Evolutionary conservation across 768 basidiomycete genomes (phyloP).

Genomic region (Kwoniella dejecticola): DNA sequence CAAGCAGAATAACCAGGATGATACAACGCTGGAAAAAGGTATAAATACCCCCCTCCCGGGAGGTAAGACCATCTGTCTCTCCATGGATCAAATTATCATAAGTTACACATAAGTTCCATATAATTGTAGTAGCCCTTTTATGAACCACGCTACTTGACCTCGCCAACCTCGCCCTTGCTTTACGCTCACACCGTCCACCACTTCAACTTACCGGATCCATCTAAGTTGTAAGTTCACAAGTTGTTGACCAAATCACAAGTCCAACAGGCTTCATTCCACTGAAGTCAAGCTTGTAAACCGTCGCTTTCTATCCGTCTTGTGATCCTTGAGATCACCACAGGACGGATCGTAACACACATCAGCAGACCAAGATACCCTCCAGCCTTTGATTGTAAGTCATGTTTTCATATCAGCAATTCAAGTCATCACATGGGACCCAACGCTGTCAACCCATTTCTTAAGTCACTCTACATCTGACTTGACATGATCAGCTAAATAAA

Average conservation of each 20-base stretch:
- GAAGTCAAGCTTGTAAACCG: no score
- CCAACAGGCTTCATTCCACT: no score
- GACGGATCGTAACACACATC: no score
- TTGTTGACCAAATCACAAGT: not conserved
- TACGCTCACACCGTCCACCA: no score
- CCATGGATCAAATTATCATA: not conserved
- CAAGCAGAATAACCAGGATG: no score
- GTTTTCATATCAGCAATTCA: not conserved
- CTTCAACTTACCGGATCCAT: slow-evolving; percentile 1
- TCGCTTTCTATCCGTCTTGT: no score
- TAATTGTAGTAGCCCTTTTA: not conserved
- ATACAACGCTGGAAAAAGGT: not conserved
- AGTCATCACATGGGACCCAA: not conserved
- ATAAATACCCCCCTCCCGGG: not conserved
- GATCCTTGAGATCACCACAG: no score
- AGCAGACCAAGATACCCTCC: no score
- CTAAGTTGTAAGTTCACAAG: not conserved
- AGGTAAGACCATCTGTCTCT: not conserved
- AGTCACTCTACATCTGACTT: no score
- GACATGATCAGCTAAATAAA: no score
- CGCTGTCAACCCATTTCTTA: not conserved
- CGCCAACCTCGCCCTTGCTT: no score
- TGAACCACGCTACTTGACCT: no score
- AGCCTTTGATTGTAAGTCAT: not conserved
- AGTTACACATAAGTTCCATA: not conserved